A percentile compares a stretch with the other conserved stretches of the same genome.
Conservation (phyloP, 2,329 filamentous ascomycete species). For the Fusarium brevicatenulatum region DNA sequence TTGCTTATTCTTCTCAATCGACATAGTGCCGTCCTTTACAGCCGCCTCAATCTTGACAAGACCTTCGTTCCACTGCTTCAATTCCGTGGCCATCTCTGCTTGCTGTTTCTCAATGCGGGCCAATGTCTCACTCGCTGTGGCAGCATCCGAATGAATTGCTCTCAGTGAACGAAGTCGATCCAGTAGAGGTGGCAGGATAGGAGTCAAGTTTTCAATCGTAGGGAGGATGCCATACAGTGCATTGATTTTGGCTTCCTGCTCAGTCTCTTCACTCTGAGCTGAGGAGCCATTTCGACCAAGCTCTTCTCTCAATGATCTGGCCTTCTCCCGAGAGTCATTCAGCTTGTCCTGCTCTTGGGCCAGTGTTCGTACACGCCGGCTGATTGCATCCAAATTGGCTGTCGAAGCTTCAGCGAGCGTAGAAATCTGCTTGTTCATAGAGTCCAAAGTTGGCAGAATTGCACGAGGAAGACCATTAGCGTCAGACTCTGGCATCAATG, state of each 20-base stretch:
- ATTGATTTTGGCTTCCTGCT: constrained; percentile 88
- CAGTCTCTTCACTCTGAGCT: constrained; percentile 62
- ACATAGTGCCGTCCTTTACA: constrained; percentile 74
- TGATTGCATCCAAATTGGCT: constrained; percentile 77
- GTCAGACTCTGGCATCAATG: constrained; percentile 70
- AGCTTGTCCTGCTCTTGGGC: constrained; percentile 78
- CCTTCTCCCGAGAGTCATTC: constrained; percentile 71
- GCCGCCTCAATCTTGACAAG: constrained; percentile 81
- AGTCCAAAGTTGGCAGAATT: constrained; percentile 83
- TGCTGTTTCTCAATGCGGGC: constrained; percentile 82
- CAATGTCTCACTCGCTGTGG: constrained; percentile 80
- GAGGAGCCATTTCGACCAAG: constrained; percentile 59
- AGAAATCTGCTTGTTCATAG: constrained; percentile 81
- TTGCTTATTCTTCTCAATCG: constrained; percentile 82
- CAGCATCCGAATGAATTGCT: constrained; percentile 87
- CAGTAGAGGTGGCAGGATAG: constrained; percentile 84
- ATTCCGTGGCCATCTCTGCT: constrained; percentile 82
- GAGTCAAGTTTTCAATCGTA: constrained; percentile 86
- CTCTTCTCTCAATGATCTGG: constrained; percentile 70
- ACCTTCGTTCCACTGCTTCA: constrained; percentile 86
- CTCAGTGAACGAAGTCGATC: constrained; percentile 86
- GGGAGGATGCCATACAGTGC: constrained; percentile 89
- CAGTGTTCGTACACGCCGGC: constrained; percentile 74
- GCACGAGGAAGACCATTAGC: constrained; percentile 69
- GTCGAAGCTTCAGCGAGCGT: constrained; percentile 78